Evolutionary conservation across 352 stramenopile genomes (phyloP), one percentile per base, ranked within the genome.

Genomic region (Pythium chondricola): DNA sequence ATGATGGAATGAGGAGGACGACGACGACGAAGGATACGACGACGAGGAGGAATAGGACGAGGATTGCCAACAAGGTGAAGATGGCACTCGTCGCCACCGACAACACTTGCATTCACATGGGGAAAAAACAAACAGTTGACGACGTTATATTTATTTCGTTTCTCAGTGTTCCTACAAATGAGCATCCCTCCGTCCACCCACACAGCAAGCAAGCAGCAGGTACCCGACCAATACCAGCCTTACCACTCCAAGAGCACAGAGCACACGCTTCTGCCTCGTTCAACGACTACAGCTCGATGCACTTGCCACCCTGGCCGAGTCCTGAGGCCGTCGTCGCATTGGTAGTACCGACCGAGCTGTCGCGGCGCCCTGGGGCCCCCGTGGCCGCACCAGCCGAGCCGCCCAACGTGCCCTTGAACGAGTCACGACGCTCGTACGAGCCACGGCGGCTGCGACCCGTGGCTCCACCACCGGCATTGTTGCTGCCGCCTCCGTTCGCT

Each of bases 241-340:
- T n/a, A n/a, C n/a, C n/a, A n/a, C n/a, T n/a, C n/a, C n/a, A n/a
- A n/a, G n/a, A n/a, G n/a, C n/a, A n/a, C n/a, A n/a, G n/a, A n/a
- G n/a, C n/a, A n/a, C n/a, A n/a, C n/a, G n/a, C n/a, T n/a, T n/a
- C n/a, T n/a, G n/a, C n/a, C n/a, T n/a, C n/a, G n/a, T n/a, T n/a
- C n/a, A n/a, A n/a, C n/a, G n/a, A n/a, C n/a, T n/a, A 89, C 17
- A 89, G 69, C 55, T 89, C 78, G 44, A 89, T 79, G 58, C 71
- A 74, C 69, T 89, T 89, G 60, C 74, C 70, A 40, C 58, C 58
- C 2, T 56, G 47, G 4, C 58, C 58, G 11, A 64, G 43, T 21
- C 40, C 36, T 1, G 37, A 4, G 42, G 25, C 14, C 24, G 30
- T 20, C 22, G 32, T 38, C 22, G 43, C 13, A 13, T 32, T 16